These are phyloP conservation scores for Magnolia sinica DNA, from an alignment of 164 flowering plant species.

Conservation along the genomic window DNA sequence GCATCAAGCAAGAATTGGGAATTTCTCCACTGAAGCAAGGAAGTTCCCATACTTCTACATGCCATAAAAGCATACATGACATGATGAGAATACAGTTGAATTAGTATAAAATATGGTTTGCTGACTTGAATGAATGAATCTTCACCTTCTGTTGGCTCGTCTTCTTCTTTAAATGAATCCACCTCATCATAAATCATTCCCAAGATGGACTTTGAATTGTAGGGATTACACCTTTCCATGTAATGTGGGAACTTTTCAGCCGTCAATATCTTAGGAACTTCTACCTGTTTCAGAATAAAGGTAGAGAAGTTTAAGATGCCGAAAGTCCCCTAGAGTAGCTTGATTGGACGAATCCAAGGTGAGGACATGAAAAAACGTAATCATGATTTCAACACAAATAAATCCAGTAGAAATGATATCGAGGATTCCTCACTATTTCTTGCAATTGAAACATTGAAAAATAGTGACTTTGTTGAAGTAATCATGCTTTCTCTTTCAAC, in stretches of 20 bases:
- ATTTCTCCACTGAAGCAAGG: constrained; percentile 48
- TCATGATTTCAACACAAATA: too few relatives aligned
- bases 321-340: too few relatives aligned
- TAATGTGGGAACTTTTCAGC: constrained; percentile 61
- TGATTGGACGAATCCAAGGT: too few relatives aligned
- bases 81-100: not conserved
- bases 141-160: constrained; percentile 25
- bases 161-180: constrained; percentile 16
- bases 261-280: constrained; percentile 41
- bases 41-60: constrained; percentile 35
- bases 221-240: constrained; percentile 38
- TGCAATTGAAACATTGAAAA: too few relatives aligned
- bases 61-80: not conserved
- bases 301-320: not conserved
- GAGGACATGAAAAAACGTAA: not conserved
- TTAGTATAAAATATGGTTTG: not conserved
- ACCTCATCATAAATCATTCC: constrained; percentile 64
- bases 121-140: not conserved
- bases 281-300: constrained; percentile 36
- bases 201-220: constrained; percentile 55
- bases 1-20: constrained; percentile 19
- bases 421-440: too few relatives aligned
- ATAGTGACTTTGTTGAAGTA: too few relatives aligned
- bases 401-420: too few relatives aligned
- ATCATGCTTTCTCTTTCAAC: too few relatives aligned